A percentile compares a stretch with the other conserved stretches of the same genome.
These are phyloP conservation scores for Fomitopsis pinicola DNA, from an alignment of 1,284 basidiomycete genomes.

Conservation along the genomic window DNA sequence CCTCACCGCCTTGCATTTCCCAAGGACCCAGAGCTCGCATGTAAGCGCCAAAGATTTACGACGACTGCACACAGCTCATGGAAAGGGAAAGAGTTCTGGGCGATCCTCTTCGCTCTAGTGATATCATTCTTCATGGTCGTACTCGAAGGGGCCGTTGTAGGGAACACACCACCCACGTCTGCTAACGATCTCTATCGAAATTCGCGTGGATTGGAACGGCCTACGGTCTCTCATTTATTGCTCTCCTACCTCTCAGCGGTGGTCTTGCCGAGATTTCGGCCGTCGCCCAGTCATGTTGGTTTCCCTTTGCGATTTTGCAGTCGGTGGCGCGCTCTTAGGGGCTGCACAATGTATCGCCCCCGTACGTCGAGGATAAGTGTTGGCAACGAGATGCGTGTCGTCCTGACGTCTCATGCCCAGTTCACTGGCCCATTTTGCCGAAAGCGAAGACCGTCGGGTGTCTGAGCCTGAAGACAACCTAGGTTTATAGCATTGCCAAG, in stretches of 20 bases:
- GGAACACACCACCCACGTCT: conserved; percentile 30
- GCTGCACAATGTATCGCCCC: no score
- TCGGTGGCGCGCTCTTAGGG: conserved; percentile 28
- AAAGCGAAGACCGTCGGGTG: no score
- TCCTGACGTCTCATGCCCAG: no score
- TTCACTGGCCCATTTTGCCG: no score
- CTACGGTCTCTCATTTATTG: conserved; percentile 25
- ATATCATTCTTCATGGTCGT: conserved; percentile 10
- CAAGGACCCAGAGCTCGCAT: background rate
- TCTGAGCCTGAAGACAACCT: no score
- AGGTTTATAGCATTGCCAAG: no score
- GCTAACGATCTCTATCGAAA: conserved; percentile 23
- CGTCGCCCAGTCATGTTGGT: conserved; percentile 5
- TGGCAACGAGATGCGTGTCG: no score
- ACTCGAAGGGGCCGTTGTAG: conserved; percentile 19
- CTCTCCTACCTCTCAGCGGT: conserved; percentile 24
- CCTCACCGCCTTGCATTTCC: background rate
- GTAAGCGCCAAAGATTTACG: background rate
- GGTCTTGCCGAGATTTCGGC: conserved; percentile 20
- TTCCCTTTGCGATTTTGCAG: conserved; percentile 7
- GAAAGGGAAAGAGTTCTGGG: conserved; percentile 12
- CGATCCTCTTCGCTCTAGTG: conserved; percentile 10
- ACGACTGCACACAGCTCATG: background rate
- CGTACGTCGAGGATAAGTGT: no score
- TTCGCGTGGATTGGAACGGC: conserved; percentile 28